phyloP scores from a whole-genome alignment of 805 yeast species.

The Wickerhamiella alocasiicola region DNA sequence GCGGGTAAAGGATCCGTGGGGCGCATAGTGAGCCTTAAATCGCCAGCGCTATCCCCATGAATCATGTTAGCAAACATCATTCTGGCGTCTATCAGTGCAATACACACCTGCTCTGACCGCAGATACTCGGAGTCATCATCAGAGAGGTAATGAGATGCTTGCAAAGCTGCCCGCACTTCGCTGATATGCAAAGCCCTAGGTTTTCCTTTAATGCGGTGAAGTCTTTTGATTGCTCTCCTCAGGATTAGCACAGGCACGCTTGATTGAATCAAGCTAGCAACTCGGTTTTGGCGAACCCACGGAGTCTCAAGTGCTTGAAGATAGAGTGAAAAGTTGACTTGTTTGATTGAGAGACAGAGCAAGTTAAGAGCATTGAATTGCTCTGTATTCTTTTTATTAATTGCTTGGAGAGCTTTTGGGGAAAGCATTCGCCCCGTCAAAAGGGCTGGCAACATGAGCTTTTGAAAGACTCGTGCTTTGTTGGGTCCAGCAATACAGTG shows the following conservation, averaged over 20 bases:
- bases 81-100: constrained; percentile 27
- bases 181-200: constrained; percentile 14
- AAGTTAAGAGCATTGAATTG: constrained; percentile 29
- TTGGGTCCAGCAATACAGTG: constrained; percentile 31
- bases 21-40: constrained; percentile 16
- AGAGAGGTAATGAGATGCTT: constrained; percentile 12
- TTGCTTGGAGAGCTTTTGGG: constrained; percentile 16
- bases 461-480: constrained; percentile 33
- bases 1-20: constrained; percentile 20
- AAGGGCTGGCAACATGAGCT: constrained; percentile 41
- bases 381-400: constrained; percentile 21
- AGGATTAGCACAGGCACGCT: constrained; percentile 24
- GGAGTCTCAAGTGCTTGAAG: constrained; percentile 25
- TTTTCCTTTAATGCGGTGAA: constrained; percentile 10
- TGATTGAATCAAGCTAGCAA: constrained; percentile 22
- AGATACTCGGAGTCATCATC: constrained; percentile 14
- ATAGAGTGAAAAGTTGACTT: constrained; percentile 29
- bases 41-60: constrained; percentile 15
- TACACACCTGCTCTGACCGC: constrained; percentile 26
- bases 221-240: constrained; percentile 22
- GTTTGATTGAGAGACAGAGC: constrained; percentile 35
- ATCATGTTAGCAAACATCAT: constrained; percentile 28
- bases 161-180: constrained; percentile 10
- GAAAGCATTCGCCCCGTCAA: constrained; percentile 43
- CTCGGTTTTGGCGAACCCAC: constrained; percentile 20